Evolutionary conservation across 2,329 filamentous ascomycete species (phyloP).

Genomic region (Chaetothyriales sp.): DNA sequence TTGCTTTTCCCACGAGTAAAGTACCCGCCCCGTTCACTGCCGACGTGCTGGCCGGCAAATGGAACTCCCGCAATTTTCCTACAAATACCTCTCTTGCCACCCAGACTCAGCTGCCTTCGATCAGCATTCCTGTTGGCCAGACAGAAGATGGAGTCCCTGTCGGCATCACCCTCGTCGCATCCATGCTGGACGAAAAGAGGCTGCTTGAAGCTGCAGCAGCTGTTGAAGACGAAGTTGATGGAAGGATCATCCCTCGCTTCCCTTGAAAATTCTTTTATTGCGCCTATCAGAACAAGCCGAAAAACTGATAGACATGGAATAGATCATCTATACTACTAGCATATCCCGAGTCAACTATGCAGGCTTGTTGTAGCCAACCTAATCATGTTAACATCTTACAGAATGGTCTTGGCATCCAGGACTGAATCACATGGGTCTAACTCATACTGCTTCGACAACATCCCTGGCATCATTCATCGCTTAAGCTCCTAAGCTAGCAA

Average conservation of each 20-base stretch:
- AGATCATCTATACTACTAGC: too few species aligned
- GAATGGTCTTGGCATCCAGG: too few species aligned
- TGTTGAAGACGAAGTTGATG: constrained; percentile 4
- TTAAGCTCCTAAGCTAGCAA: too few species aligned
- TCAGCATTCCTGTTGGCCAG: constrained; percentile 5
- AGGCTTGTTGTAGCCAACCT: too few species aligned
- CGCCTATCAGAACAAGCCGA: too few species aligned
- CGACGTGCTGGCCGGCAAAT: constrained; percentile 4
- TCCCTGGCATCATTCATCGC: too few species aligned
- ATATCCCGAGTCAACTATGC: too few species aligned
- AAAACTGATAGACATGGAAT: too few species aligned
- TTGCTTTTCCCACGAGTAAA: constrained; percentile 7
- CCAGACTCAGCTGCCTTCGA: constrained; percentile 2
- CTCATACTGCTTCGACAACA: too few species aligned
- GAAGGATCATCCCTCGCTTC: constrained; percentile 1
- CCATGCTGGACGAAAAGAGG: constrained; percentile 3
- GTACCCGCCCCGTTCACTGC: constrained; percentile 4
- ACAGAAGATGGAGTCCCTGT: constrained; percentile 3
- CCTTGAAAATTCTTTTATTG: too few species aligned
- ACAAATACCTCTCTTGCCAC: constrained; percentile 6
- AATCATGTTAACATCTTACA: too few species aligned
- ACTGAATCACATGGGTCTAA: too few species aligned
- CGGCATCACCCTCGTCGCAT: constrained; percentile 3
- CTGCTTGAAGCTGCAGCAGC: constrained; percentile 5
- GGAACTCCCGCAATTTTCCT: constrained; percentile 2